Base-by-base conservation (phyloP, 345 rosid species). In the Cardamine resedifolia region DNA sequence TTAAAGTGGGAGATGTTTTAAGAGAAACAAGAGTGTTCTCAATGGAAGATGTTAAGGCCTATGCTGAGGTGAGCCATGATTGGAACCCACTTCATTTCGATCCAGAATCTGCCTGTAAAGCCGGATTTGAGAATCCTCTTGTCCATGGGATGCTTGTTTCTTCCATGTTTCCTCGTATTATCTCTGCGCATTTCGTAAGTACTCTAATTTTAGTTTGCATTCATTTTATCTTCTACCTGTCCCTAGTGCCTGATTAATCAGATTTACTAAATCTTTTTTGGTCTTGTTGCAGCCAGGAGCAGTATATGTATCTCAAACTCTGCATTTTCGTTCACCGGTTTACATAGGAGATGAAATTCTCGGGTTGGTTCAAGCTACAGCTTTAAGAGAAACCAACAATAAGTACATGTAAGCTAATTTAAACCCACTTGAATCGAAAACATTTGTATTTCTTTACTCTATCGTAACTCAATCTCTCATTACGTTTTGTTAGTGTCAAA, bases 141-240 rank as follows among this genome's bases (percentile, higher is more conserved):
- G 97, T 95, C 57, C 97, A 91, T 55, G 96, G 97, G 36, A 83
- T 95, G 96, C 93, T 95, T 60, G 90, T 89, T 12, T 97, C 96
- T 61, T 72, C 96, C 3, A 72, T 95, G 52, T 91, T 91, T 81
- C 98, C 96, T 33, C 83, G 82, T 48, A 90, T 88, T 11, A 90
- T 91, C 76, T 81, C 99, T 49, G 68, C 88, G 28, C 83, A 79
- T 81, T 90, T 87, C 44, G 99, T 90, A 80, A 90, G 94, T 74
- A 27, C 18, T 62, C 48, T 34, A 50, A 3, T 50, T 74, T 43
- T 44, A 43, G 19, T 50, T 61, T 27, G 7, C 23, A 24, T 19
- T 34, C 60, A 21, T n/a, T 62, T 3, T 0, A 60, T 33, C 38
- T 7, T 43, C 10, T 4, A 41, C 50, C 5, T 72, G 27, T 28